Evolutionary conservation across 345 rosid species (phyloP).

Genomic region (Brassica rapa): DNA sequence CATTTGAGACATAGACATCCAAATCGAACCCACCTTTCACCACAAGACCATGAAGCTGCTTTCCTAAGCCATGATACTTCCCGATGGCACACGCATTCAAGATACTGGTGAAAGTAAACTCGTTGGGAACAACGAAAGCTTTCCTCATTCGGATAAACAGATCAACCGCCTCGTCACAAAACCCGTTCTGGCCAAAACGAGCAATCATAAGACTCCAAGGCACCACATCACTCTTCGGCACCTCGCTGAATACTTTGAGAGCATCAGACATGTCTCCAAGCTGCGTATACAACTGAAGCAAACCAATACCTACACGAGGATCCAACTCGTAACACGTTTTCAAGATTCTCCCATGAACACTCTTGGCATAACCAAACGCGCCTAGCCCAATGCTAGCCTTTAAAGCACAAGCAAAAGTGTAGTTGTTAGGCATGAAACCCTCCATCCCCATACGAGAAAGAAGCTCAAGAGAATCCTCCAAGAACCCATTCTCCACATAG

Average conservation of each 20-base stretch:
- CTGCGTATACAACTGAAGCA: conserved; percentile 73
- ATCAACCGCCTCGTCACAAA: conserved; percentile 55
- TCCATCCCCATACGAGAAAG: conserved; percentile 60
- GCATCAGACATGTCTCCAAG: conserved; percentile 52
- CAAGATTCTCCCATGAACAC: conserved; percentile 66
- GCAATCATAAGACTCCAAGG: conserved; percentile 96
- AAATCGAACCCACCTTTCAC: conserved; percentile 54
- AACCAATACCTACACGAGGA: conserved; percentile 56
- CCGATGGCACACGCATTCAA: conserved; percentile 68
- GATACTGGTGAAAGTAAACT: conserved; percentile 70
- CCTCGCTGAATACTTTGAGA: conserved; percentile 60
- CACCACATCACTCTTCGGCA: conserved; percentile 71
- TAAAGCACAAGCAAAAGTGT: conserved; percentile 61
- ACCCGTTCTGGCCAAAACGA: conserved; percentile 61
- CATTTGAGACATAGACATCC: conserved; percentile 69
- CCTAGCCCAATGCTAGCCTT: conserved; percentile 74
- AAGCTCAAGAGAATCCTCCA: conserved; percentile 52
- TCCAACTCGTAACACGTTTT: conserved; percentile 63
- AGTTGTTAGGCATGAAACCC: conserved; percentile 67
- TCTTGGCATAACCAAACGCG: conserved; percentile 50
- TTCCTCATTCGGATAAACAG: conserved; percentile 69
- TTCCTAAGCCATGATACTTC: conserved; percentile 53
- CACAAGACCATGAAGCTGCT: conserved; percentile 66
- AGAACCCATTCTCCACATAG: conserved; percentile 65
- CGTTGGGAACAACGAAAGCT: conserved; percentile 65